phyloP scores from a whole-genome alignment of 495 filamentous ascomycete genomes.

The Daldinia childiae region DNA sequence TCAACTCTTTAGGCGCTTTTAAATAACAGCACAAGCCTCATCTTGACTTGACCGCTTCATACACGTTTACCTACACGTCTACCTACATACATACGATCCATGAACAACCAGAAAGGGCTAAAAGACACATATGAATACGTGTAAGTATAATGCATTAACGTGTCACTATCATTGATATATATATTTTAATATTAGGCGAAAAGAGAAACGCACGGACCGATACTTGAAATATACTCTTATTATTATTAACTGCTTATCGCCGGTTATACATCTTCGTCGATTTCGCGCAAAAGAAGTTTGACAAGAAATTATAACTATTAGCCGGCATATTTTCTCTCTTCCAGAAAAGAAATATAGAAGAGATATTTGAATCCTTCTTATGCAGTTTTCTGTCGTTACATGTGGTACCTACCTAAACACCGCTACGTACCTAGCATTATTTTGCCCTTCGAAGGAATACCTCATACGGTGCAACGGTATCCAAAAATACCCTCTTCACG shows the following conservation, averaged over 20 bases:
- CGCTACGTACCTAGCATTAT: conserved; percentile 25
- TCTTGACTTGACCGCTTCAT: conserved; percentile 22
- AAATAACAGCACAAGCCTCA: conserved; percentile 24
- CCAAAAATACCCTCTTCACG: conserved; percentile 36
- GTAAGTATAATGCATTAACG: background rate
- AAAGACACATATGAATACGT: background rate
- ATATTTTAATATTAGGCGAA: background rate
- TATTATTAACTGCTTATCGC: background rate
- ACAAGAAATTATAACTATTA: too few relatives aligned
- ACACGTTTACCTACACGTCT: background rate
- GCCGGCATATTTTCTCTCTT: too few relatives aligned
- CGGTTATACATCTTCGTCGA: background rate
- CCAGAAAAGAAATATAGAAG: background rate
- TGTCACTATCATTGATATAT: background rate
- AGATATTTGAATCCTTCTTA: conserved; percentile 10
- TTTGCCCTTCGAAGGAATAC: conserved; percentile 15
- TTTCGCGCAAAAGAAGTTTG: background rate
- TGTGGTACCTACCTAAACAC: conserved; percentile 32
- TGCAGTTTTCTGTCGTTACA: conserved; percentile 19
- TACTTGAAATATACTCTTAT: background rate
- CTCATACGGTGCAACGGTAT: conserved; percentile 29
- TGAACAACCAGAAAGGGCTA: background rate
- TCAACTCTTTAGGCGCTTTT: conserved; percentile 7
- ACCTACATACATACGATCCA: conserved; percentile 1
- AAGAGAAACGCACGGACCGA: background rate